Evolutionary conservation across 495 filamentous ascomycete species (phyloP), one percentile per base, ranked within the genome.

Genomic region (Penicillium paradoxum): DNA sequence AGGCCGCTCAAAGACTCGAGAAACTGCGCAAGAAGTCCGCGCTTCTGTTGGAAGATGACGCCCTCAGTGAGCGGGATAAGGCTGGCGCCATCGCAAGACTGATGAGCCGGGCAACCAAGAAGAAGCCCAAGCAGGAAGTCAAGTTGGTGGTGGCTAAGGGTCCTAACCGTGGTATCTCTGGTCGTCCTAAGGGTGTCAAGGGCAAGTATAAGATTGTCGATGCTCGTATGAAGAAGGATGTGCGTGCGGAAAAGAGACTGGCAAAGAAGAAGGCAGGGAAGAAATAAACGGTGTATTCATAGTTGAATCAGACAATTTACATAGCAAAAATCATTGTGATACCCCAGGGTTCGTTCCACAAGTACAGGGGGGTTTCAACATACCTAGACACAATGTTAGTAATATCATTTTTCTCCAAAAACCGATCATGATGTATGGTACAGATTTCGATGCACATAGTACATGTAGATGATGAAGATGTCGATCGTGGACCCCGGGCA

Each of bases 131-230:
- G 73, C 77, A 81, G 65, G 79, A 88, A 53, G 84, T 92, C 53
- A 96, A 89, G 72, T 80, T 99, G 47, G 90, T 97, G 24, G 91
- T 95, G 45, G 95, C 95, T 13, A 80, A 77, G 53, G 95, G 93
- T 51, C 68, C 77, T 49, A 97, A 99, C 66, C 83, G 82, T 60
- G 95, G 91, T 61, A 83, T 95, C 52, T 79, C 79, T 56, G 83
- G 84, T n/a, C 75, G 87, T 63, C 89, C 89, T 15, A 79, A 76
- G 49, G 91, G 91, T 48, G 92, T 97, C 45, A 98, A 97, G 81
- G 93, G 93, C 33, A 86, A 87, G 64, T 98, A 98, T 72, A 97
- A 97, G 85, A 96, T 99, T 78, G 93, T 99, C 54, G 93, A 99
- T 76, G 74, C 87, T 15, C 81, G 93, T 56, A 83, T 99, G 83